These are phyloP conservation scores for Blastocladiella britannica DNA, from an alignment of 192 early-diverging fungal species.

Conservation along the genomic window DNA sequence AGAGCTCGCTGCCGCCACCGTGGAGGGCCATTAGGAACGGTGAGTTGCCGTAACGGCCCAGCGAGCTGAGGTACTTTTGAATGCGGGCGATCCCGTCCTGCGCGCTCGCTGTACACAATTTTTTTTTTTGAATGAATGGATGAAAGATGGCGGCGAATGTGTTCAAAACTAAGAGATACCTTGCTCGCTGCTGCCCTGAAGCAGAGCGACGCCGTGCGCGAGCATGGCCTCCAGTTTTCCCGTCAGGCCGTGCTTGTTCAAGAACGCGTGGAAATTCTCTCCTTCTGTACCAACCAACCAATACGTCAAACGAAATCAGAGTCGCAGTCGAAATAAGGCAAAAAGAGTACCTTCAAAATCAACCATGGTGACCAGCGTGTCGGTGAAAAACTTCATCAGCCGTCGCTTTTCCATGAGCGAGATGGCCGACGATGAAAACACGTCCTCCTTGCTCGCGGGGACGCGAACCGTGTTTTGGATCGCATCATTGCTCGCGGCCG, in stretches of 20 bases:
- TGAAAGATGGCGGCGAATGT: no score
- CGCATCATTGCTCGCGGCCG: no score
- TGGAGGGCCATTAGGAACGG: constrained; percentile 66
- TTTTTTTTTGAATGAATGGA: no score
- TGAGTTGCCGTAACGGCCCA: constrained; percentile 68
- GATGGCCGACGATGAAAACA: constrained; percentile 59
- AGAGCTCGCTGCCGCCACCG: constrained; percentile 70
- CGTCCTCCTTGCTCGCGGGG: constrained; percentile 75
- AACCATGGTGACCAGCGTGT: no score
- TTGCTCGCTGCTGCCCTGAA: no score
- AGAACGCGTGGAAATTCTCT: no score
- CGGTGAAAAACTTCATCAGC: constrained; percentile 77
- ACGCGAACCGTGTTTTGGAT: background rate
- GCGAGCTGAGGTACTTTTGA: constrained; percentile 42
- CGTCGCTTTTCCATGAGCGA: constrained; percentile 66
- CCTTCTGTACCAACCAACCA: no score
- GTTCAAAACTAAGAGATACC: no score
- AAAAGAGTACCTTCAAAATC: no score
- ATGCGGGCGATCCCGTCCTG: constrained; percentile 44
- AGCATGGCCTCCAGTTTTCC: background rate
- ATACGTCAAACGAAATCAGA: no score
- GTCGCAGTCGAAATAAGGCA: no score
- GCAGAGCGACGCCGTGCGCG: background rate
- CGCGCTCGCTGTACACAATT: constrained; percentile 26
- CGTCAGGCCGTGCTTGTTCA: background rate